phyloP scores from a whole-genome alignment of 148 eudicot species.

The Vaccinium macrocarpon region DNA sequence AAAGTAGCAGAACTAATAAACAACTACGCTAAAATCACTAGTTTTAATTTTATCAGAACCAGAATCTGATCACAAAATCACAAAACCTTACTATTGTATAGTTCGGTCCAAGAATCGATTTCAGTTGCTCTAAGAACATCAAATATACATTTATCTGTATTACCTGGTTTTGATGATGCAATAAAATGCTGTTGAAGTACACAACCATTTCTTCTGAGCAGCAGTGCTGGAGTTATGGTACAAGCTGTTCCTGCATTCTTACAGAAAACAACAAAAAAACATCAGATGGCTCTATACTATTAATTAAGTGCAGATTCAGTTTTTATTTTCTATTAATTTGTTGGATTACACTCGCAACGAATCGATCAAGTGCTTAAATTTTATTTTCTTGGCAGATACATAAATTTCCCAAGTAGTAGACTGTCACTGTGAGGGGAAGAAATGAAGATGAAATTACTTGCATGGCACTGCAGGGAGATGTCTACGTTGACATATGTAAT shows the following conservation, averaged over 20 bases:
- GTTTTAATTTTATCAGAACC: background rate
- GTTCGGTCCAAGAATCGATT: background rate
- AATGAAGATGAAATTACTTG: background rate
- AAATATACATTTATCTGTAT: background rate
- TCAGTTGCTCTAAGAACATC: background rate
- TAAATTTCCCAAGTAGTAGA: too few species aligned
- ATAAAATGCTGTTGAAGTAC: background rate
- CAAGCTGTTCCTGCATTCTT: background rate
- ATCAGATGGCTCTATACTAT: background rate
- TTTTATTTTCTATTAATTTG: background rate
- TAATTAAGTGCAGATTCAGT: too few species aligned
- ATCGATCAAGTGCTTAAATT: background rate
- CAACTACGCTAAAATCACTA: background rate
- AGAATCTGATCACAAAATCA: background rate
- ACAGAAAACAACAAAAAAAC: background rate
- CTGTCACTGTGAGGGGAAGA: background rate
- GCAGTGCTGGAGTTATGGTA: background rate
- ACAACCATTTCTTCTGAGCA: conserved; percentile 2
- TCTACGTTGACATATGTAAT: background rate
- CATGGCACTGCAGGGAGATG: conserved; percentile 10
- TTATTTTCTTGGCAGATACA: background rate
- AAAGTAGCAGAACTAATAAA: too few species aligned
- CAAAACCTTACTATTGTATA: background rate
- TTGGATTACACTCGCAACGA: background rate
- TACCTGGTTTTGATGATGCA: conserved; percentile 9